Base-by-base conservation (phyloP, 2,329 filamentous ascomycete species). In the Lomentospora prolificans region DNA sequence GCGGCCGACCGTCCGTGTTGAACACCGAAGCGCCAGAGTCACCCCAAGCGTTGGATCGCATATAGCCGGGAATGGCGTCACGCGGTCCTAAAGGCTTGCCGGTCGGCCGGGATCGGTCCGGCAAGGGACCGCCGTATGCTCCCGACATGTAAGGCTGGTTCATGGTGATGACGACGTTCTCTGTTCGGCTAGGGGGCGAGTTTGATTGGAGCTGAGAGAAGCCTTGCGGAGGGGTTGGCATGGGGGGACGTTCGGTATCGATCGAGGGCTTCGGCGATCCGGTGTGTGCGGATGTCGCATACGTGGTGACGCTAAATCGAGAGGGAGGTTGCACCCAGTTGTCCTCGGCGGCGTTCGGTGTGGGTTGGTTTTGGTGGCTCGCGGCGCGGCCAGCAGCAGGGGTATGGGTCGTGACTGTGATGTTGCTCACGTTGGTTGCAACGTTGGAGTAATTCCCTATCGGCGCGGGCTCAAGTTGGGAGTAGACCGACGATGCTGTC, bases 221-320 rank as follows among this genome's bases (percentile, higher is more conserved):
- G n/a, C 67, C 61, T 57, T 71, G 62, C 55, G 65, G 71, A 56
- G 64, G 66, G 51, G 65, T 70, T 57, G 63, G 72, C 36, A 71
- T 63, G 6, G 71, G 67, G 4, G 73, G 67, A 8, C 64, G 65
- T 48, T 68, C 67, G 22, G 66, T 65, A 55, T 71, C 70, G 17
- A 66, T 59, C 30, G 71, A 71, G 30, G 67, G 61, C 51, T 67
- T 71, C 55, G 69, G 73, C 46, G 67, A 74, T 17, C 69, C 72
- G 10, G 69, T 67, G 30, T 68, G 67, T 48, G 74, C 67, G 4
- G 80, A 77, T 2, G 81, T 80, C 24, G 78, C 75, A 62, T 79
- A 83, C 2, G 82, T 86, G 6, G 80, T 84, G 59, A 79, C 72
- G 67, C 82, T 87, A 66, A 86, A 87, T 50, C 80, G 78, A 51